These are phyloP conservation scores for Penicillium silybi DNA, from an alignment of 495 filamentous ascomycete species.

Conservation along the genomic window DNA sequence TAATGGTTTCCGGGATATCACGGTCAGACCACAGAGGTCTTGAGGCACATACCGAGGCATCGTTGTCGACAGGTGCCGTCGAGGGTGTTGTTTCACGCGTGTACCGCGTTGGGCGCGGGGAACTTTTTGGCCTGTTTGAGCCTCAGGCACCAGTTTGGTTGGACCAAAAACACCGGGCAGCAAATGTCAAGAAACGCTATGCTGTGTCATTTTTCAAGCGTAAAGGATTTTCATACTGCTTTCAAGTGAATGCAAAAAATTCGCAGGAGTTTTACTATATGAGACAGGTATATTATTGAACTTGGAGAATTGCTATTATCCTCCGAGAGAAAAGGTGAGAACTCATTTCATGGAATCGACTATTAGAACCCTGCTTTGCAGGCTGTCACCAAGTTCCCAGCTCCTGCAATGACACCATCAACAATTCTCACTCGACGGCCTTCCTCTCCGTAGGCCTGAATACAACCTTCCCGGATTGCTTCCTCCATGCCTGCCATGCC, in stretches of 20 bases:
- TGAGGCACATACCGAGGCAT: slow-evolving; percentile 42
- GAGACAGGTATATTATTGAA: background rate
- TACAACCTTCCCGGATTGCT: slow-evolving; percentile 67
- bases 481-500: slow-evolving; percentile 90
- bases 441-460: slow-evolving; percentile 57
- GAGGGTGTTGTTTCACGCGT: slow-evolving; percentile 34
- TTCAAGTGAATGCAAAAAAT: background rate
- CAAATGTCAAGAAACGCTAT: background rate
- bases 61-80: slow-evolving; percentile 19
- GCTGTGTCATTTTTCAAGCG: background rate
- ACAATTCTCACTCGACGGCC: slow-evolving; percentile 65
- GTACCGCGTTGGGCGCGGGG: slow-evolving; percentile 39
- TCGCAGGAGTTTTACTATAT: no score
- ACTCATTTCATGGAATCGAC: no score
- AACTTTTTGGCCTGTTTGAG: slow-evolving; percentile 24
- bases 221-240: background rate
- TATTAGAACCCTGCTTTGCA: slow-evolving; percentile 36
- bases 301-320: background rate
- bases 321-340: background rate
- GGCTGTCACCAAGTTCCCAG: slow-evolving; percentile 56
- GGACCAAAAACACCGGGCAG: slow-evolving; percentile 13
- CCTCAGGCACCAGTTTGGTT: slow-evolving; percentile 29
- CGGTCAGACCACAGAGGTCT: no score
- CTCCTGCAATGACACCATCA: slow-evolving; percentile 79
- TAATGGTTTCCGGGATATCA: background rate